These are phyloP conservation scores for Sindora glabra DNA, from an alignment of 306 rosid species.

Conservation along the genomic window DNA sequence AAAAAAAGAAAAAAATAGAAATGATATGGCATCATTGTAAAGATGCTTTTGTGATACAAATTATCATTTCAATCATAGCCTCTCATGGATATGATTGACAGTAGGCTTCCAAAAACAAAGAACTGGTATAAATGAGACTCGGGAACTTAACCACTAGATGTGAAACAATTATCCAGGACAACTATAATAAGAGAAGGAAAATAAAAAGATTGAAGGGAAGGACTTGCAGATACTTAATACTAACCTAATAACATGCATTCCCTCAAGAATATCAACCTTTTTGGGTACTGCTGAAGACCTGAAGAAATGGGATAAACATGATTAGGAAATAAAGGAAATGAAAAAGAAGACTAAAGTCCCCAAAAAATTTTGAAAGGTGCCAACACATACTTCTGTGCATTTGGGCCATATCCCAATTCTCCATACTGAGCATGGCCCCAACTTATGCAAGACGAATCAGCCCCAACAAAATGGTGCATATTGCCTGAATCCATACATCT, in stretches of 20 bases:
- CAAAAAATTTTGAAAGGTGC: neutral
- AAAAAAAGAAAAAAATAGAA: no score
- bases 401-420: conserved; percentile 96
- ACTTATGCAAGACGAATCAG: conserved; percentile 93
- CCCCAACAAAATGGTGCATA: conserved; percentile 98
- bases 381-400: conserved; percentile 76
- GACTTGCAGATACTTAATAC: neutral
- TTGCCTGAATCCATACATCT: conserved; percentile 98
- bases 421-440: conserved; percentile 99
- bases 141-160: no score
- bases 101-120: neutral
- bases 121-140: no score
- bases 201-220: no score
- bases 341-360: neutral
- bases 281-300: conserved; percentile 95
- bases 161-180: no score
- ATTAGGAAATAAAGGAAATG: neutral
- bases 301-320: conserved; percentile 1
- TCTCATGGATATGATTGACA: neutral
- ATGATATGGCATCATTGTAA: no score
- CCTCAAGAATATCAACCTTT: conserved; percentile 91
- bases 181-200: no score
- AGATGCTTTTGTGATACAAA: neutral
- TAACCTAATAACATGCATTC: conserved; percentile 83
- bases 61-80: neutral